Conservation (phyloP, 345 rosid genomes). For the Angophora floribunda region DNA sequence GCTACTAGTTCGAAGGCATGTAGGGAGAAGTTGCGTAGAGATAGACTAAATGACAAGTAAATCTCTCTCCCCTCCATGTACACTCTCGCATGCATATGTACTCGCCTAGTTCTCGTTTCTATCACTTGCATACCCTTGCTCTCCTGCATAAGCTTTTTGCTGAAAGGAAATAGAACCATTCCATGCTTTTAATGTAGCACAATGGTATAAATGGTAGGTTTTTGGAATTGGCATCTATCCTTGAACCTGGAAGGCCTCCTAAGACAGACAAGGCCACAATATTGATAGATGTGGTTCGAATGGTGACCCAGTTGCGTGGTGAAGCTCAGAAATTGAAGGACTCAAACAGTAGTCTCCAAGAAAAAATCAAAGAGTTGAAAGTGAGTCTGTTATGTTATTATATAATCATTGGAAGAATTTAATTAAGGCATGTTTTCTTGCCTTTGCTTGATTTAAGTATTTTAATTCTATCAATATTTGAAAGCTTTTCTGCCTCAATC, state of each 20-base stretch:
- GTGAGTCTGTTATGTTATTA: not conserved
- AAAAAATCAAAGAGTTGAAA: slow-evolving; percentile 36
- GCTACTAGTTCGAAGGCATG: slow-evolving; percentile 35
- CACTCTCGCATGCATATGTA: not conserved
- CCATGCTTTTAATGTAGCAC: not conserved
- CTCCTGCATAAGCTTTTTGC: not conserved
- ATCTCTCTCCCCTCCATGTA: not conserved
- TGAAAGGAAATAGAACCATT: not conserved
- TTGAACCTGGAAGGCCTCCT: slow-evolving; percentile 38
- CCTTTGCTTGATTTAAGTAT: not conserved
- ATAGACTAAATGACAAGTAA: slow-evolving; percentile 42
- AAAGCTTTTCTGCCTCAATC: not conserved
- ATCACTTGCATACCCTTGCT: not conserved
- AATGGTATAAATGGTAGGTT: slow-evolving; percentile 12
- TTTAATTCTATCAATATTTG: not conserved
- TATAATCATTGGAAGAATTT: not conserved
- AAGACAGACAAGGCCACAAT: slow-evolving; percentile 35
- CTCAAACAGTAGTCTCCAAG: slow-evolving; percentile 26
- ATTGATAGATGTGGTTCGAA: slow-evolving; percentile 29
- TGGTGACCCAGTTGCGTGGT: slow-evolving; percentile 27
- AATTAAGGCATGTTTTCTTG: not conserved
- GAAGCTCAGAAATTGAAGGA: slow-evolving; percentile 37
- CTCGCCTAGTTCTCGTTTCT: not conserved
- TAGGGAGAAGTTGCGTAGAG: slow-evolving; percentile 46
- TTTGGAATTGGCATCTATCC: slow-evolving; percentile 28